Evolutionary conservation across 2,329 filamentous ascomycete genomes (phyloP), one percentile per base, ranked within the genome.

Genomic region (Xylaria sp.): DNA sequence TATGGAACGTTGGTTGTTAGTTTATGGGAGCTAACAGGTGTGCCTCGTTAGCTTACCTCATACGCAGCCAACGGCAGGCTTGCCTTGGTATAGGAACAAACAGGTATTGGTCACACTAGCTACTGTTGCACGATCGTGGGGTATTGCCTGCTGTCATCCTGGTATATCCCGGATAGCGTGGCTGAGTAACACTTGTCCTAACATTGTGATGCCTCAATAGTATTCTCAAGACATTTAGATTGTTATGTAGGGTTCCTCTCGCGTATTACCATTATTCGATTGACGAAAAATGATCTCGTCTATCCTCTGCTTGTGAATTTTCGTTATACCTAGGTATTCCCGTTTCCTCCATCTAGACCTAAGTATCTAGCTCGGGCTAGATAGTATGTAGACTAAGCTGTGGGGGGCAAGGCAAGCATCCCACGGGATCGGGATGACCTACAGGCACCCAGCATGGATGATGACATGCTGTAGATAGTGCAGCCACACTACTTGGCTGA

Each of bases 121-220:
- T 30, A 21, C 11, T 30, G 47, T 64, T 56, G 48, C 50, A 60
- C 45, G 39, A 55, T 56, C 39, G 32, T 64, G 61, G 39, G 53
- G 53, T 50, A 19, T 24, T 36, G 51, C 6, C 17, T 34, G 34
- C 51, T 21, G 32, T 34, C 21, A 57, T 64, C 60, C 27, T 21
- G 36, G 45, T 34, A 24, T 48, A 27, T 19, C 45, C 48, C 47
- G 42, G 55, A 27, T 24, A 39, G 50, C 8, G 21, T 32, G 64
- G 30, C 21, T 56, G 14, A 39, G 32, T 42, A 47, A 55, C 14
- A 36, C 11, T 11, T 11, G 8, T 36, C 34, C 34, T 11, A 14
- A 42, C 14, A 42, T 14, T 17, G 39, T 11, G 39, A 42, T 42
- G 39, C 39, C 14, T 17, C 5, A 42, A 17, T 14, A 2, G 17